phyloP scores from a whole-genome alignment of 345 rosid genomes.

The Pistacia integerrima region DNA sequence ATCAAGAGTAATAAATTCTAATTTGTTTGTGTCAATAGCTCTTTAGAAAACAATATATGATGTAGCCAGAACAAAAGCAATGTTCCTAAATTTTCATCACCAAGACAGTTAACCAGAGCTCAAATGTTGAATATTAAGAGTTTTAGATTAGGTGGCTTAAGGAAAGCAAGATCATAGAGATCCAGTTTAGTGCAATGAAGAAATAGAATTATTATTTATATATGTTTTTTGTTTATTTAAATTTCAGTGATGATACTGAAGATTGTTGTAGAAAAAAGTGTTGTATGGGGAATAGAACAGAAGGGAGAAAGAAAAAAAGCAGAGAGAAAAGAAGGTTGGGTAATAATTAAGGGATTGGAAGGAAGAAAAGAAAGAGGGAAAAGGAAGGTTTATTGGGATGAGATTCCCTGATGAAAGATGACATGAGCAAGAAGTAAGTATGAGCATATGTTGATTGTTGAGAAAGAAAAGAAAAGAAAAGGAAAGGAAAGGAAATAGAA shows the following conservation, averaged over 20 bases:
- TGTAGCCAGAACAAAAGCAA: background rate
- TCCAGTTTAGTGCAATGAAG: background rate
- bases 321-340: slow-evolving; percentile 43
- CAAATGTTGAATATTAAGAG: background rate
- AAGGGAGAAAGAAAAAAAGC: slow-evolving; percentile 28
- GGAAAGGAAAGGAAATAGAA: slow-evolving; percentile 29
- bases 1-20: background rate
- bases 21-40: background rate
- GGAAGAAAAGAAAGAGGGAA: slow-evolving; percentile 36
- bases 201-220: background rate
- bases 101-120: background rate
- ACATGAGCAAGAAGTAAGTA: slow-evolving; percentile 30
- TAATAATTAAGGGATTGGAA: slow-evolving; percentile 39
- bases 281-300: slow-evolving; percentile 35
- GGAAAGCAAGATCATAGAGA: background rate
- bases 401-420: slow-evolving; percentile 56
- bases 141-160: no score
- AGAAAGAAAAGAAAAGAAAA: slow-evolving; percentile 19
- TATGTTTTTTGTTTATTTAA: background rate
- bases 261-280: slow-evolving; percentile 22
- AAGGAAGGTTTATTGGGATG: slow-evolving; percentile 46
- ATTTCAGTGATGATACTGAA: slow-evolving; percentile 3
- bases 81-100: slow-evolving; percentile 5
- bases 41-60: background rate
- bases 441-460: background rate